Percentiles rank a stretch among this genome's conserved stretches.
Conservation (phyloP, 345 rosid species). For the Hirschfeldia incana region DNA sequence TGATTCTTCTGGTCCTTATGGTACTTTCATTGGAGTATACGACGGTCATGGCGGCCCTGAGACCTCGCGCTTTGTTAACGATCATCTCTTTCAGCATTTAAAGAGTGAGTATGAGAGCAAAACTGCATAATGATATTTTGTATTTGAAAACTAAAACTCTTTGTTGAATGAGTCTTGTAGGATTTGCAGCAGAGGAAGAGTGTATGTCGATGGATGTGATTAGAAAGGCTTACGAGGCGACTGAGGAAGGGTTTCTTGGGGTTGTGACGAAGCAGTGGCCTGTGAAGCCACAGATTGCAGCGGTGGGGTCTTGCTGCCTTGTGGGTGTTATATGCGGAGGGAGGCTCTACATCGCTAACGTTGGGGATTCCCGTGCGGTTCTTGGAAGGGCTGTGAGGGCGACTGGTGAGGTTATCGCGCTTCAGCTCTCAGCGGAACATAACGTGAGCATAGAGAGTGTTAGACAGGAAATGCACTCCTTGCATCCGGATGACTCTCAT, state of each 20-base stretch:
- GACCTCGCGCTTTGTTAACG: slow-evolving; percentile 84
- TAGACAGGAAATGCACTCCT: slow-evolving; percentile 80
- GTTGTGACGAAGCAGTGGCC: slow-evolving; percentile 92
- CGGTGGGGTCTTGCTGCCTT: slow-evolving; percentile 95
- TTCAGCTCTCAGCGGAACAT: slow-evolving; percentile 93
- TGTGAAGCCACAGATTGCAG: slow-evolving; percentile 90
- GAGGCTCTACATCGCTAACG: slow-evolving; percentile 77
- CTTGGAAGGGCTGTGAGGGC: slow-evolving; percentile 82
- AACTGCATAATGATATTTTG: neutral
- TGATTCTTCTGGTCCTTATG: slow-evolving; percentile 83
- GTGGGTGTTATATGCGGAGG: slow-evolving; percentile 81
- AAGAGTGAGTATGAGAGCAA: slow-evolving; percentile 56
- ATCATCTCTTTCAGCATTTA: slow-evolving; percentile 84
- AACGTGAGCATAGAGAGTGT: slow-evolving; percentile 86
- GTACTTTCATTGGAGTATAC: slow-evolving; percentile 88
- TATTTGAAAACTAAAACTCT: slow-evolving; percentile 39
- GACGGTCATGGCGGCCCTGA: slow-evolving; percentile 99
- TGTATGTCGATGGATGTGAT: slow-evolving; percentile 82
- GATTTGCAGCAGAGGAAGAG: slow-evolving; percentile 71
- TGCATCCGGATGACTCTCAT: slow-evolving; percentile 87
- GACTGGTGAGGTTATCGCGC: slow-evolving; percentile 82
- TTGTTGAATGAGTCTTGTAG: slow-evolving; percentile 50
- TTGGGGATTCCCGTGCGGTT: slow-evolving; percentile 97
- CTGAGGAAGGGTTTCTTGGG: slow-evolving; percentile 88
- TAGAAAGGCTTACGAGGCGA: slow-evolving; percentile 84